Conservation (phyloP, 139 green algal species). For the Chlorella sp. region DNA sequence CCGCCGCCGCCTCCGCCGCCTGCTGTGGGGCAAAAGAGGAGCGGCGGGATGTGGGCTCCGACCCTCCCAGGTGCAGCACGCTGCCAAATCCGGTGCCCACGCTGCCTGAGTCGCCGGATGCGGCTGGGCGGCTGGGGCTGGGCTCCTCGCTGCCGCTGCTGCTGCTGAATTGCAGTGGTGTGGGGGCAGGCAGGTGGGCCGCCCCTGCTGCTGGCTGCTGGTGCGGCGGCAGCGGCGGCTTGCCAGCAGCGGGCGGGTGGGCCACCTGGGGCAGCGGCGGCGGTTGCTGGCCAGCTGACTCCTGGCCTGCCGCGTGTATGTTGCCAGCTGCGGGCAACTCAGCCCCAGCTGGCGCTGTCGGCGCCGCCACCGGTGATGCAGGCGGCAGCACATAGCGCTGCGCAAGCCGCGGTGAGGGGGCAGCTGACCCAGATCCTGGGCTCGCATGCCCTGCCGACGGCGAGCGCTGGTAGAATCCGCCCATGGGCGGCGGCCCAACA, state of each 20-base stretch:
- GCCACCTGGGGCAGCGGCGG: neutral
- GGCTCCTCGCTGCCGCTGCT: neutral
- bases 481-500: neutral
- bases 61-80: neutral
- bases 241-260: neutral
- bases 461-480: neutral
- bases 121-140: neutral
- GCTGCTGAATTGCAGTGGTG: neutral
- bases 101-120: neutral
- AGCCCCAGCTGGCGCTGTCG: neutral
- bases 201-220: neutral
- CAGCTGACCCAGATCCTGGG: neutral
- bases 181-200: neutral
- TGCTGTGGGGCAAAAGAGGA: neutral
- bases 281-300: neutral
- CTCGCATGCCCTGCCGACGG: neutral
- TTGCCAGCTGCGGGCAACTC: neutral
- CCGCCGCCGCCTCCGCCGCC: neutral
- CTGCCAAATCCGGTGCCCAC: conserved; percentile 12
- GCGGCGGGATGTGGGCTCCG: neutral
- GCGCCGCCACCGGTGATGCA: neutral
- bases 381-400: neutral
- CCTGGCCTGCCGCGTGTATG: neutral
- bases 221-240: neutral
- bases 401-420: neutral